Evolutionary conservation across 768 basidiomycete species (phyloP), one percentile per base, ranked within the genome.

Genomic region (Daedaleopsis nitida): DNA sequence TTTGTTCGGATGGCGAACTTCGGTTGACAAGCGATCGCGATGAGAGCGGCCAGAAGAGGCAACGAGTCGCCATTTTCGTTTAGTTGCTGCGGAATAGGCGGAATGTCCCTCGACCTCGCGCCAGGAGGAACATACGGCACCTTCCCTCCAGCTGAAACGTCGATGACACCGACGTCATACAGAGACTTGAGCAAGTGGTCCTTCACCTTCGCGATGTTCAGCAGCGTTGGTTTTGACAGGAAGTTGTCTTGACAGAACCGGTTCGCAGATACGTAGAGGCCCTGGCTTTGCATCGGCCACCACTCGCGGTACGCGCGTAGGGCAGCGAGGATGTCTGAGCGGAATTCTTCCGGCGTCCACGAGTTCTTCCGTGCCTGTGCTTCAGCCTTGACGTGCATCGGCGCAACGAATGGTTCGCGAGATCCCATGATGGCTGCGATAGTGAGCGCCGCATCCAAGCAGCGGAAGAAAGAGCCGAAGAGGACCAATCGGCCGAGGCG

Each of bases 381-480:
- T 69, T 92, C 84, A 11, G 73, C 70, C 74, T 91, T 92, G 57
- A 89, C 77, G 52, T 88, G 85, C 73, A 89, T 82, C 0, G 96
- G 96, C 0, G 88, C 84, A 58, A 96, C 73, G 80, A 97, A 98
- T 6, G 95, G 93, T 60, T 96, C 94, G 35, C 95, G 89, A 66
- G 92, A 91, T 14, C 91, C 86, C 65, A 97, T 76, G 67, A 97
- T 88, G 7, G 94, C 93, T n/a, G 96, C 95, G 51, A 97, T 82
- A 5, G 94, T 92, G 63, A 98, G 74, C 0, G 92, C 91, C 53
- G 87, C 84, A 71, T 95, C 91, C 44, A 98, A 79, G 74, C 95
- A 97, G 60, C 90, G 86, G 86, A 96, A 96, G 80, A 97, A 92
- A 69, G 87, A 86, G 17, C 96, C 96, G 72, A 88, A 94, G 5